These are phyloP conservation scores for Leptographium procerum DNA, from an alignment of 2,329 filamentous ascomycete species.

Conservation along the genomic window DNA sequence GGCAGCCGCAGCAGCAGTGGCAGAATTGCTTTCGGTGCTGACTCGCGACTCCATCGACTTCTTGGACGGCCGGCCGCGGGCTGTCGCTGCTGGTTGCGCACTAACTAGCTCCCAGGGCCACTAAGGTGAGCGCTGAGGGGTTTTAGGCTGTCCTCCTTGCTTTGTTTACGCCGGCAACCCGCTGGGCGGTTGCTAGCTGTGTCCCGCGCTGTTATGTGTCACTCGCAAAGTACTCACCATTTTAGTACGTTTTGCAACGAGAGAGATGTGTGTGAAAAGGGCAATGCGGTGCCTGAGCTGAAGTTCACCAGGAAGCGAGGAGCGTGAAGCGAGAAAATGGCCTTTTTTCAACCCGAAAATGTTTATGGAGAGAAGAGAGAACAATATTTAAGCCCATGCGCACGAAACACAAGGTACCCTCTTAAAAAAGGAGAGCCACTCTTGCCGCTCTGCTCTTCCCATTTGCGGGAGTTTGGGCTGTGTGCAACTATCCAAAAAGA, in stretches of 20 bases:
- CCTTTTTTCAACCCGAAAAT: not conserved
- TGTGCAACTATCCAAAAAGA: not conserved
- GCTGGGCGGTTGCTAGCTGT: slow-evolving; percentile 1
- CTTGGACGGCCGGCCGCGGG: slow-evolving; percentile 15
- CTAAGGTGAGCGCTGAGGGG: not conserved
- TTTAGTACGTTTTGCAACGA: not conserved
- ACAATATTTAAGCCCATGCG: not conserved
- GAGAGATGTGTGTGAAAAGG: not conserved
- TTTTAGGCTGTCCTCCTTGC: not conserved
- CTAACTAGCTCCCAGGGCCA: not conserved
- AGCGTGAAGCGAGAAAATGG: not conserved
- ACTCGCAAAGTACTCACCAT: slow-evolving; percentile 1
- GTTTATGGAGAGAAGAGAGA: not conserved
- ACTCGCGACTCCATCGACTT: slow-evolving; percentile 13
- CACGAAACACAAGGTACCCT: not conserved
- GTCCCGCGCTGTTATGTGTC: not conserved
- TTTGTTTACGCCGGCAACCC: slow-evolving; percentile 7
- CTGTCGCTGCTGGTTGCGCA: not conserved
- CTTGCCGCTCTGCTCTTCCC: not conserved
- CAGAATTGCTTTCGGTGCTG: not conserved
- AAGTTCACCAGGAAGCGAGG: not conserved
- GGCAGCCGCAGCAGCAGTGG: not conserved
- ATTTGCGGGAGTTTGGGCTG: not conserved
- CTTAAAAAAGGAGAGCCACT: not conserved
- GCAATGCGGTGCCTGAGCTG: not conserved